Evolutionary conservation across 1,139 yeast species (phyloP), one percentile per base, ranked within the genome.

Genomic region (Saccharomycopsis hybrid): DNA sequence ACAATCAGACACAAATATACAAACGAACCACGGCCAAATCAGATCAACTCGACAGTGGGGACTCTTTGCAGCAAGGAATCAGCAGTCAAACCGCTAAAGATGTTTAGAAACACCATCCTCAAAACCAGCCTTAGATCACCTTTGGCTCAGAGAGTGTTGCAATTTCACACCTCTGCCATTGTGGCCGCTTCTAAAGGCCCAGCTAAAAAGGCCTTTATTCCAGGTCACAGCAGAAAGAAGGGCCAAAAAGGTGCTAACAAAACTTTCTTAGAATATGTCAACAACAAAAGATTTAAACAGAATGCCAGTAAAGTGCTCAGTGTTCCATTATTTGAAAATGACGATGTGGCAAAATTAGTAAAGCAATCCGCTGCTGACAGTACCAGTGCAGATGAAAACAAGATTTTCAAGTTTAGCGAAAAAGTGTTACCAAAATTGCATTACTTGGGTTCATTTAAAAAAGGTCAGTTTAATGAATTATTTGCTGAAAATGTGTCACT

Each of bases 391-490:
- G 24, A 25, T 18, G 41, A 37, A 13, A 42, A 38, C 31, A 32
- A 30, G 13, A 32, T 51, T 5, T 44, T 46, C 18, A 52, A 50
- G 36, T 53, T 39, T 41, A 31, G 41, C 32, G 54, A 41, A 24
- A 42, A 35, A n/a, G 31, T 33, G 3, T 36, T 45, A 13, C 33
- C 41, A 35, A 46, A 43, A 9, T 44, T 53, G 4, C 28, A 40
- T 38, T 37, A 45, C 28, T 62, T 79, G 47, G 85, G 85, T 18
- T 67, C 80, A 0, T 83, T 84, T 64, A 77, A 78, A 58, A 80
- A 77, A 56, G 72, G 70, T 56, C 92, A 84, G 64, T 80, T 73
- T 61, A 77, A 78, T 57, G 92, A 84, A 63, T 60, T 81, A 44
- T 82, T 79, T 60, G 62, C 68, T 32, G 68, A 69, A 35, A 90